Conservation (phyloP, 768 basidiomycete species). For the Pisolithus albus region DNA sequence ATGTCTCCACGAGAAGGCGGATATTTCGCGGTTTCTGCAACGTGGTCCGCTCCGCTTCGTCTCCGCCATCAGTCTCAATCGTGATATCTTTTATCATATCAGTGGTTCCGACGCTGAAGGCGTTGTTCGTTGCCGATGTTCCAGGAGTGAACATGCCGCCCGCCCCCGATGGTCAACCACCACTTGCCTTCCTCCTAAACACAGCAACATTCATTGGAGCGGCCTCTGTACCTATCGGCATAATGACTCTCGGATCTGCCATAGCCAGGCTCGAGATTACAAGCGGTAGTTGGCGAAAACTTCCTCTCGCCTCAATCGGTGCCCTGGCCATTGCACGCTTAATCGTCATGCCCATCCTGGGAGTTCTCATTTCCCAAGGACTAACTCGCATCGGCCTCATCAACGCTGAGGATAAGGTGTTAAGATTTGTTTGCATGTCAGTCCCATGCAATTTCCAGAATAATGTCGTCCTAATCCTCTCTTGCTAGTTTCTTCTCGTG, state of each 20-base stretch:
- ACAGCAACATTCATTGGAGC: slow-evolving; percentile 52
- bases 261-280: slow-evolving; percentile 54
- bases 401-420: slow-evolving; percentile 44
- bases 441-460: slow-evolving; percentile 16
- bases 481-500: no score
- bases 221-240: slow-evolving; percentile 57
- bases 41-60: slow-evolving; percentile 34
- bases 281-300: slow-evolving; percentile 33
- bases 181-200: slow-evolving; percentile 55
- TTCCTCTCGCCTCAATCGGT: slow-evolving; percentile 48
- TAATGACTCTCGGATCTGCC: slow-evolving; percentile 57
- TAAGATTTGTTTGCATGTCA: slow-evolving; percentile 65
- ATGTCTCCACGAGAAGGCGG: not conserved
- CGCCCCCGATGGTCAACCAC: slow-evolving; percentile 63
- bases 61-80: slow-evolving; percentile 49
- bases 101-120: slow-evolving; percentile 51
- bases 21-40: not conserved
- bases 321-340: slow-evolving; percentile 49
- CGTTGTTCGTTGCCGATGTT: slow-evolving; percentile 45
- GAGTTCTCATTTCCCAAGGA: slow-evolving; percentile 48
- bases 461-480: no score
- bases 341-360: slow-evolving; percentile 53
- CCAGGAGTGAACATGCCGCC: slow-evolving; percentile 36
- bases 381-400: slow-evolving; percentile 45
- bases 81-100: slow-evolving; percentile 49